phyloP scores from a whole-genome alignment of 768 basidiomycete species.

The Saitozyma sp. region DNA sequence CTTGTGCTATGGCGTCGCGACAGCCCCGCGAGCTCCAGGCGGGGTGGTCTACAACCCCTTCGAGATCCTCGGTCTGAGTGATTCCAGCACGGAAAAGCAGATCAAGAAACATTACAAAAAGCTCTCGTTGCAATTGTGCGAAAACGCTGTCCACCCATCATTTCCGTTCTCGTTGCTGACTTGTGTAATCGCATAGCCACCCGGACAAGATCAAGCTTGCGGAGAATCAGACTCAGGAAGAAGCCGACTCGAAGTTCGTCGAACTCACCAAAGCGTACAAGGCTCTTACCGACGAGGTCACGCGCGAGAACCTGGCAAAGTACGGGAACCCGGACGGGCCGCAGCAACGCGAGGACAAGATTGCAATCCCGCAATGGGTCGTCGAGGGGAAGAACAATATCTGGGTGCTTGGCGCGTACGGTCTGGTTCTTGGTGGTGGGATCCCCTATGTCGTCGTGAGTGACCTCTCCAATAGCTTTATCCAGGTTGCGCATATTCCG shows the following conservation, averaged over 20 bases:
- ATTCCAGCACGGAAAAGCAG: slow-evolving; percentile 68
- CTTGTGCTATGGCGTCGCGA: slow-evolving; percentile 66
- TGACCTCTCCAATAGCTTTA: slow-evolving; percentile 11
- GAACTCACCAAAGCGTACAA: slow-evolving; percentile 98
- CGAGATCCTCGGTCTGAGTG: slow-evolving; percentile 78
- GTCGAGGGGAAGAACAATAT: slow-evolving; percentile 86
- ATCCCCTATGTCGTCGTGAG: slow-evolving; percentile 80
- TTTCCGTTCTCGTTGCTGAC: background rate
- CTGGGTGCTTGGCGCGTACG: slow-evolving; percentile 87
- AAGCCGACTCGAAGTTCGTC: slow-evolving; percentile 82
- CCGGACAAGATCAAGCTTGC: slow-evolving; percentile 91
- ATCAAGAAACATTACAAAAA: slow-evolving; percentile 96
- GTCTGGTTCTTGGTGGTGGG: slow-evolving; percentile 77
- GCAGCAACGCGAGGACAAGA: slow-evolving; percentile 90
- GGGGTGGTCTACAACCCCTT: slow-evolving; percentile 86
- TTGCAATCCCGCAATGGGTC: slow-evolving; percentile 91
- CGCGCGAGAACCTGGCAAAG: slow-evolving; percentile 81
- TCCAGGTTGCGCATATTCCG: background rate
- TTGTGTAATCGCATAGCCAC: slow-evolving; percentile 62
- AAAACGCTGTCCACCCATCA: slow-evolving; percentile 4
- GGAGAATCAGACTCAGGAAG: slow-evolving; percentile 79
- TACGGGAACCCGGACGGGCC: slow-evolving; percentile 96
- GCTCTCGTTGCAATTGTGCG: slow-evolving; percentile 80
- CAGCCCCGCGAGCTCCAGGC: slow-evolving; percentile 59
- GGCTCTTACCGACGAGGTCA: slow-evolving; percentile 90